These are phyloP conservation scores for Coemansia sp. DNA, from an alignment of 192 early-diverging fungal species.

Conservation along the genomic window DNA sequence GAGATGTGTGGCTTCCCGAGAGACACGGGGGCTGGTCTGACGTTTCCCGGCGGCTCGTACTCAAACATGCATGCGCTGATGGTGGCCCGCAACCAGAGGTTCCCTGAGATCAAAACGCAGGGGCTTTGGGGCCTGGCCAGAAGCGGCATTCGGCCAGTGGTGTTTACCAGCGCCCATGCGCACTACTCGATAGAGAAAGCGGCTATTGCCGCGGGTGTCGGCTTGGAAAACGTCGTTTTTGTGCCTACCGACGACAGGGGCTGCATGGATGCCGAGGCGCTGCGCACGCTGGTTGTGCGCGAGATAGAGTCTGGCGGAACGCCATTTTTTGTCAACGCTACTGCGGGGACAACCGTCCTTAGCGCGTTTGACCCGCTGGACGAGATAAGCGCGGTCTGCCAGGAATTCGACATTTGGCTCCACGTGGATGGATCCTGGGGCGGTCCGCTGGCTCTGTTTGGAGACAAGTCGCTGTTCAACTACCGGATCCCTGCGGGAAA, in stretches of 20 bases:
- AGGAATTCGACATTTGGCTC: slow-evolving; percentile 64
- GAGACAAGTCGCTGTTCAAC: slow-evolving; percentile 26
- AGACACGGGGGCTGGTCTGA: slow-evolving; percentile 58
- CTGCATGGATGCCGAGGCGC: slow-evolving; percentile 56
- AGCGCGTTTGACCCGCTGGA: slow-evolving; percentile 74
- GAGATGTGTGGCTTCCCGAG: slow-evolving; percentile 27
- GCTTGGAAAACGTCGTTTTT: slow-evolving; percentile 61
- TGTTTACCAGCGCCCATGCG: slow-evolving; percentile 68
- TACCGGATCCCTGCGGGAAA: slow-evolving; percentile 30
- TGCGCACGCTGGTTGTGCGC: slow-evolving; percentile 54
- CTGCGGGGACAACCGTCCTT: slow-evolving; percentile 80
- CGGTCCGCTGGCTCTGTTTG: slow-evolving; percentile 64
- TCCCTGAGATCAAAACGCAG: slow-evolving; percentile 58
- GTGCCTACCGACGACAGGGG: slow-evolving; percentile 64
- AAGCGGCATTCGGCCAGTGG: slow-evolving; percentile 44
- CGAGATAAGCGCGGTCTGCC: slow-evolving; percentile 57
- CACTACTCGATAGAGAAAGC: slow-evolving; percentile 79
- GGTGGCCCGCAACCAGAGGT: slow-evolving; percentile 65
- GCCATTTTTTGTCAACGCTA: slow-evolving; percentile 81
- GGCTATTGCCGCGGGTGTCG: slow-evolving; percentile 68
- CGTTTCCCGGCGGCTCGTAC: slow-evolving; percentile 71
- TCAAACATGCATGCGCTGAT: slow-evolving; percentile 75
- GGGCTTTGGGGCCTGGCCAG: slow-evolving; percentile 38
- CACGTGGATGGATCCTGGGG: slow-evolving; percentile 83
- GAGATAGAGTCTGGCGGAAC: slow-evolving; percentile 48